A percentile compares a stretch with the other conserved stretches of the same genome.
Conservation (phyloP, 345 rosid genomes). For the Eucalyptus pumila region DNA sequence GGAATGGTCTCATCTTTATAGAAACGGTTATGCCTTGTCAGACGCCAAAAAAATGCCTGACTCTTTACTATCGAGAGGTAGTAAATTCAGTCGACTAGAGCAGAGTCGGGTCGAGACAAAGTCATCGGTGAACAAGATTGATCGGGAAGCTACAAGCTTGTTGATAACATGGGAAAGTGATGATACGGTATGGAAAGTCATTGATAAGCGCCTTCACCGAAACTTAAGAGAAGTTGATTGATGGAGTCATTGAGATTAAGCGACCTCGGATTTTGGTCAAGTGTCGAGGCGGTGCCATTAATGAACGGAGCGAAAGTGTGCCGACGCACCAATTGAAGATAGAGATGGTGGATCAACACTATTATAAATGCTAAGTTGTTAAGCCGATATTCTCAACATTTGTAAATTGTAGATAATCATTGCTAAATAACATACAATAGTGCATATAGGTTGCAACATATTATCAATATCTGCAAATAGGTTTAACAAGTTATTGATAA, state of each 20-base stretch:
- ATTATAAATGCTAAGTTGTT: neutral
- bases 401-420: neutral
- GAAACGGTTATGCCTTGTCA: neutral
- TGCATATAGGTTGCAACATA: neutral
- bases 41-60: rapidly evolving
- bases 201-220: rapidly evolving
- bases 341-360: neutral
- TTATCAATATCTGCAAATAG: neutral
- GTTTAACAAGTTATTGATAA: neutral
- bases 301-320: rapidly evolving
- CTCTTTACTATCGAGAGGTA: neutral
- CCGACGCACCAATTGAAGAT: rapidly evolving
- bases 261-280: neutral
- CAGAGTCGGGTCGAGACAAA: neutral
- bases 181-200: neutral
- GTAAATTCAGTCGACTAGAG: neutral
- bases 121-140: neutral
- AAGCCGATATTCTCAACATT: neutral
- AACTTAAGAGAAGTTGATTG: neutral
- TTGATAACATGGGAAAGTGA: neutral
- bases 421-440: neutral
- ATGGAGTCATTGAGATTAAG: neutral
- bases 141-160: neutral
- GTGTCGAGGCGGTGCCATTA: neutral
- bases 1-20: neutral